Evolutionary conservation across 108 stramenopile species (phyloP).

Genomic region (Skeletonema costatum): DNA sequence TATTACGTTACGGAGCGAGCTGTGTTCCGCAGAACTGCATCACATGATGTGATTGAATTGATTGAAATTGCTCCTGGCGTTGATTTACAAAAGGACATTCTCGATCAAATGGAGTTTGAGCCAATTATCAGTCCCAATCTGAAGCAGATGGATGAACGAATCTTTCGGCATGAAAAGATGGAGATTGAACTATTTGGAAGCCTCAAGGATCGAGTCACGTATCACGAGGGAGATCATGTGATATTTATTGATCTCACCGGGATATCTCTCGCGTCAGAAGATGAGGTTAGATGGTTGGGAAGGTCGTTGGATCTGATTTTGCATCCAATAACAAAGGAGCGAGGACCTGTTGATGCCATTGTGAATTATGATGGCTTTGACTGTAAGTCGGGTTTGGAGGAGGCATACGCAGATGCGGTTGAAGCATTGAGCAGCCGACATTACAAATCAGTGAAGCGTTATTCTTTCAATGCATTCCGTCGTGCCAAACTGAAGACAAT

Average conservation of each 20-base stretch:
- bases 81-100: constrained; percentile 76
- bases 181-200: constrained; percentile 62
- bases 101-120: constrained; percentile 79
- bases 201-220: constrained; percentile 48
- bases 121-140: constrained; percentile 64
- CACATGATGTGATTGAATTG: constrained; percentile 64
- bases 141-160: constrained; percentile 64
- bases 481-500: constrained; percentile 48
- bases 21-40: constrained; percentile 69
- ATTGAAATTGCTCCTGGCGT: constrained; percentile 86
- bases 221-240: constrained; percentile 58
- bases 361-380: constrained; percentile 69
- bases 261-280: constrained; percentile 50
- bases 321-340: constrained; percentile 30
- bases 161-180: constrained; percentile 63
- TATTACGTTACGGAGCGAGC: constrained; percentile 80
- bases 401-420: constrained; percentile 27
- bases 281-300: constrained; percentile 59
- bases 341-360: constrained; percentile 58
- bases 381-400: constrained; percentile 51
- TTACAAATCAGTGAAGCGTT: constrained; percentile 61
- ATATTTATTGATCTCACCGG: constrained; percentile 69
- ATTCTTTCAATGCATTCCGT: constrained; percentile 61
- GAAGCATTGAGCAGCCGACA: constrained; percentile 29
- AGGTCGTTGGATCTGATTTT: constrained; percentile 44